A percentile compares a stretch with the other conserved stretches of the same genome.
These are phyloP conservation scores for Neodidymelliopsis sp. DNA, from an alignment of 2,329 filamentous ascomycete species.

Conservation along the genomic window DNA sequence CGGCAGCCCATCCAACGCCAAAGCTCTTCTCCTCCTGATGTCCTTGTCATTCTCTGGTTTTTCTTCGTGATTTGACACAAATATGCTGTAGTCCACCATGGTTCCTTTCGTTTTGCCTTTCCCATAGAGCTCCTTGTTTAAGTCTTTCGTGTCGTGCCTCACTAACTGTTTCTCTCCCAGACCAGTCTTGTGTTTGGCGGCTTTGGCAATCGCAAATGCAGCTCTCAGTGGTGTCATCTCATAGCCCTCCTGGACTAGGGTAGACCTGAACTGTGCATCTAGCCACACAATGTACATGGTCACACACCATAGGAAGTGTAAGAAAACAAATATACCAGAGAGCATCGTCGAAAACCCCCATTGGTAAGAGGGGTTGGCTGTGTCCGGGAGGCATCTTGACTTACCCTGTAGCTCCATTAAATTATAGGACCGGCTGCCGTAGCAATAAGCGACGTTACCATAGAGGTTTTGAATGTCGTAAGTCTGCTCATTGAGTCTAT, in stretches of 20 bases:
- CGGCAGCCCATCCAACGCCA: conserved; percentile 1
- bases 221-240: conserved; percentile 43
- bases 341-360: conserved; percentile 51
- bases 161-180: conserved; percentile 29
- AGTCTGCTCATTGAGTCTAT: conserved; percentile 19
- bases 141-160: conserved; percentile 17
- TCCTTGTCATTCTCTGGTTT: neutral
- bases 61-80: conserved; percentile 14
- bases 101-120: conserved; percentile 19
- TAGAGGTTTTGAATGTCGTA: conserved; percentile 26
- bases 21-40: neutral
- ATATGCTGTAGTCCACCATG: conserved; percentile 21
- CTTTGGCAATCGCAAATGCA: conserved; percentile 37
- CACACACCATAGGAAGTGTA: conserved; percentile 41
- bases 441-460: conserved; percentile 25
- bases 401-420: conserved; percentile 9
- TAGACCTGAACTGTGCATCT: conserved; percentile 39
- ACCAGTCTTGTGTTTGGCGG: conserved; percentile 33
- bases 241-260: conserved; percentile 37
- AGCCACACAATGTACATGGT: conserved; percentile 48
- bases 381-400: conserved; percentile 40
- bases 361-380: conserved; percentile 34
- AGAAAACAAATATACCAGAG: conserved; percentile 39
- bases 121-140: conserved; percentile 34
- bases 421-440: conserved; percentile 25